These are phyloP conservation scores for Termitomyces sp. DNA, from an alignment of 768 basidiomycete genomes.

Conservation along the genomic window DNA sequence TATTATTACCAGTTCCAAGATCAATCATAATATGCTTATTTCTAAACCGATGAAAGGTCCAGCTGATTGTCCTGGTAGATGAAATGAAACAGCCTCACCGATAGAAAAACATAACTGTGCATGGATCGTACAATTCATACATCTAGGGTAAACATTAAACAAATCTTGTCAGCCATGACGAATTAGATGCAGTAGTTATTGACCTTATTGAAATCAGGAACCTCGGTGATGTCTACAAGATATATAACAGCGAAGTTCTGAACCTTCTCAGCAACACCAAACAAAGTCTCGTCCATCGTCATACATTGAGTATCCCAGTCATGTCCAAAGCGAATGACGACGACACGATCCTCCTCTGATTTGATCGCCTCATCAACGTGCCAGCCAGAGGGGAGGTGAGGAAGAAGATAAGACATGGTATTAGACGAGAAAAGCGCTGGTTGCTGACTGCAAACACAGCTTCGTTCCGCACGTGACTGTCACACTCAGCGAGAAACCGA, in stretches of 20 bases:
- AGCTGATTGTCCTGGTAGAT: background rate
- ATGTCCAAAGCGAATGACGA: conserved; percentile 91
- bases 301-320: conserved; percentile 94
- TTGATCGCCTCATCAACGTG: conserved; percentile 99
- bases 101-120: conserved; percentile 98
- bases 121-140: conserved; percentile 98
- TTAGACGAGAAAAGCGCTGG: background rate
- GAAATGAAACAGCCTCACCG: conserved; percentile 46
- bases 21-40: conserved; percentile 99
- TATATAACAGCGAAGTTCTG: conserved; percentile 99
- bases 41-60: conserved; percentile 31
- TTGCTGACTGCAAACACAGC: background rate
- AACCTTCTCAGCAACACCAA: conserved; percentile 88
- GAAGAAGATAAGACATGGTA: conserved; percentile 83
- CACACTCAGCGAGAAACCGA: no score
- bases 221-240: conserved; percentile 89
- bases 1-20: conserved; percentile 98
- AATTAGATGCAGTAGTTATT: conserved; percentile 12
- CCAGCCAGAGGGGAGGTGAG: conserved; percentile 89
- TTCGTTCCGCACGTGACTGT: background rate
- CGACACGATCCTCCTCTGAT: conserved; percentile 93
- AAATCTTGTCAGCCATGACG: background rate
- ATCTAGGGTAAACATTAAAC: conserved; percentile 46
- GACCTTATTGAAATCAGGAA: conserved; percentile 98
- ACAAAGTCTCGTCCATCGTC: conserved; percentile 98